Evolutionary conservation across 208 protist species (phyloP), one percentile per base, ranked within the genome.

Genomic region (Angomonas deanei): DNA sequence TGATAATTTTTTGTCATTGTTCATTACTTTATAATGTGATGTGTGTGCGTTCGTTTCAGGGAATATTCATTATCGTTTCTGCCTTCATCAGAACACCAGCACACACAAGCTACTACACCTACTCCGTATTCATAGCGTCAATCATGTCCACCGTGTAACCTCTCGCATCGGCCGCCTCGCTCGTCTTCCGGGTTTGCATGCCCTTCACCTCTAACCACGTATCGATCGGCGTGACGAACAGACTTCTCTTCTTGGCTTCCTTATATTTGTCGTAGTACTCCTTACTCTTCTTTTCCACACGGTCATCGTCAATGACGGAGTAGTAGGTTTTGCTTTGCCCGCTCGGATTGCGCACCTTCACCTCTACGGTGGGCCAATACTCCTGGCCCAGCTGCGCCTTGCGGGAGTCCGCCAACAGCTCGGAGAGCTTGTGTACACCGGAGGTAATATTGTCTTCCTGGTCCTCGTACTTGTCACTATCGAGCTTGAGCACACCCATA

Each of bases 381-480:
- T 96, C 86, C 26, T 69, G 64, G 4, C 90, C 90, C 8, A 96
- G 68, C 61, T 91, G 84, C 46, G 90, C 84, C 78, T 96, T 96
- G 38, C 86, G 78, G n/a, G 90, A 61, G 26, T 96, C 90, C 3
- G 84, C 79, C n/a, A 96, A 59, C n/a, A 96, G 62, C 61, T 91
- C 80, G 0, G 78, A 86, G 11, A 96, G 56, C 76, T 92, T 91
- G n/a, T 54, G 65, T 24, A 76, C 72, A 31, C 86, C 90, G 72
- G 82, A 83, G 4, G 83, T 91, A 46, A 92, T 67, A 59, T 96
- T 96, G 65, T 96, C 90, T 4, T 68, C 58, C 56, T 91, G 83
- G 65, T 96, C 86, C 69, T 96, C 90, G 66, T 91, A 96, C 68
- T 90, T 91, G 76, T 96, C 86, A 48, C 78, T 82, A 68, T 96